phyloP scores from a whole-genome alignment of 192 early-diverging fungal genomes.

The Haplosporangium gracile region DNA sequence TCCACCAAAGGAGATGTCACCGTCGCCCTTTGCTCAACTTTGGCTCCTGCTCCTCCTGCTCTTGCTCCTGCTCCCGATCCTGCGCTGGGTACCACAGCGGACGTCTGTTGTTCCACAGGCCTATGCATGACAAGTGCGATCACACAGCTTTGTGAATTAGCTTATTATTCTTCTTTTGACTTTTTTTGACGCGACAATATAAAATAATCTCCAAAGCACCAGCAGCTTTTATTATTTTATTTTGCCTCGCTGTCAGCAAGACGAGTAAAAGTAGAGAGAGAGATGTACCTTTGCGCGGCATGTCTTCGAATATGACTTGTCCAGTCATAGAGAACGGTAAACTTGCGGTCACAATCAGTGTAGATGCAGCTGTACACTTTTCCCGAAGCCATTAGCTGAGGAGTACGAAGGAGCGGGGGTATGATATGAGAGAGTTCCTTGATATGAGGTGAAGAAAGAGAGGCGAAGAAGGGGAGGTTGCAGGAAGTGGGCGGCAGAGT shows the following conservation, averaged over 20 bases:
- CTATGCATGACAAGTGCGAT: too few species aligned
- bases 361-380: neutral
- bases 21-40: neutral
- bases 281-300: constrained; percentile 1
- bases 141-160: neutral
- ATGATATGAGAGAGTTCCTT: too few species aligned
- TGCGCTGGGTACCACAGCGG: neutral
- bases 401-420: neutral
- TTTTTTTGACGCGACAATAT: neutral
- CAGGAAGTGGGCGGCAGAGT: too few species aligned
- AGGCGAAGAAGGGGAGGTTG: too few species aligned
- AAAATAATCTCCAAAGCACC: neutral
- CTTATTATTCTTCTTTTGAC: neutral
- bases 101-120: too few species aligned
- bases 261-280: neutral
- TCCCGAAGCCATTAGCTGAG: neutral
- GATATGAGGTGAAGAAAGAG: too few species aligned
- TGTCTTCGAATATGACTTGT: constrained; percentile 25
- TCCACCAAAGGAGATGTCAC: neutral
- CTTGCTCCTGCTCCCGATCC: neutral
- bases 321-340: constrained; percentile 28
- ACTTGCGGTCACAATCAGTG: constrained; percentile 11
- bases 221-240: neutral
- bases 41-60: neutral
- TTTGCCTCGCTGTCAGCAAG: neutral